Conservation (phyloP, 2,329 filamentous ascomycete species). For the Pseudocercospora fuligena region DNA sequence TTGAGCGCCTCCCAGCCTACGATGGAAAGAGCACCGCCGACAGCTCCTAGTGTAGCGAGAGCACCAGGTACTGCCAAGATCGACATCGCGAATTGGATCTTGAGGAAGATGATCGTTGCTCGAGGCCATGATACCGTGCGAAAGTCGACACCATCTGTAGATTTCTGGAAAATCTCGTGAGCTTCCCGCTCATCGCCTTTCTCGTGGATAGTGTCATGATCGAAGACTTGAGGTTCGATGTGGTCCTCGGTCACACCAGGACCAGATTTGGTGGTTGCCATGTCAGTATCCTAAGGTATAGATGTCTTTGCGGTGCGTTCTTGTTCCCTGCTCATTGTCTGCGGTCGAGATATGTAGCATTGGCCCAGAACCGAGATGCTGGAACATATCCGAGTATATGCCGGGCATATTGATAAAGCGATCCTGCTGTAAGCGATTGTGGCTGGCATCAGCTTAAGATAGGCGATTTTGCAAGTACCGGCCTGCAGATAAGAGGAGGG, state of each 20-base stretch:
- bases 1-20: slow-evolving; percentile 54
- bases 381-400: not conserved
- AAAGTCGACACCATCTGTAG: slow-evolving; percentile 54
- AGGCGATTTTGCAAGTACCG: not conserved
- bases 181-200: slow-evolving; percentile 8
- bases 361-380: not conserved
- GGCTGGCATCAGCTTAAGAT: not conserved
- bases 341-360: not conserved
- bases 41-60: slow-evolving; percentile 35
- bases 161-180: slow-evolving; percentile 55
- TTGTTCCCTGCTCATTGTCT: no score
- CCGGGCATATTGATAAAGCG: not conserved
- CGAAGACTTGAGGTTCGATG: not conserved
- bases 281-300: not conserved
- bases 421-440: not conserved
- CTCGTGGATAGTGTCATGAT: not conserved
- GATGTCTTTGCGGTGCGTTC: no score
- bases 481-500: not conserved
- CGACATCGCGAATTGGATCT: slow-evolving; percentile 45
- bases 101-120: slow-evolving; percentile 58
- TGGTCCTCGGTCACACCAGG: not conserved
- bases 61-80: slow-evolving; percentile 23
- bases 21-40: slow-evolving; percentile 52
- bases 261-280: not conserved
- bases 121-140: slow-evolving; percentile 57